These are phyloP conservation scores for Scytalidium sp. DNA, from an alignment of 2,329 filamentous ascomycete species.

Conservation along the genomic window DNA sequence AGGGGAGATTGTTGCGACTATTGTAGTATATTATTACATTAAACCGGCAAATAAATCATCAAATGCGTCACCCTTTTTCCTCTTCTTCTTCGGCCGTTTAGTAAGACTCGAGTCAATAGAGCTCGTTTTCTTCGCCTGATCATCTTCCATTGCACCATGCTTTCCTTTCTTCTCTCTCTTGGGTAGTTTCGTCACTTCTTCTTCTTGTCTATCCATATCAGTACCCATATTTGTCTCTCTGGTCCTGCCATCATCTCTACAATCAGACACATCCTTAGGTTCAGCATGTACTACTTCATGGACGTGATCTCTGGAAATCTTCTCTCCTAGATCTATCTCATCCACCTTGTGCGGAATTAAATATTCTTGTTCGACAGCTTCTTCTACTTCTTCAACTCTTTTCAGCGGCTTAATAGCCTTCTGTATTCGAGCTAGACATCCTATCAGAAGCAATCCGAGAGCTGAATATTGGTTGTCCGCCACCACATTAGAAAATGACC, in stretches of 20 bases:
- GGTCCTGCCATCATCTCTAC: neutral
- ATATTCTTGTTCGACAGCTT: neutral
- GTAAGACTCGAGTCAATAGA: conserved; percentile 22
- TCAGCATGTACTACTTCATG: conserved; percentile 5
- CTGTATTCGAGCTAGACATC: conserved; percentile 57
- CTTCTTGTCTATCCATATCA: conserved; percentile 15
- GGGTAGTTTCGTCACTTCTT: neutral
- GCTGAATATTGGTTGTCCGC: conserved; percentile 71
- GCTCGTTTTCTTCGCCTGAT: conserved; percentile 11
- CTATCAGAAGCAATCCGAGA: conserved; percentile 67
- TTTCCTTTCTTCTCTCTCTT: neutral
- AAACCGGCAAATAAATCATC: conserved; percentile 69
- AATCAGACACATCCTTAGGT: neutral
- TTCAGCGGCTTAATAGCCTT: conserved; percentile 36
- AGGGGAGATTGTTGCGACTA: too few species aligned
- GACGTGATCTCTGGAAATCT: neutral
- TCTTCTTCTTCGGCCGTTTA: conserved; percentile 48
- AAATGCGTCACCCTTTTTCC: conserved; percentile 61
- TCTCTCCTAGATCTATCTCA: conserved; percentile 15
- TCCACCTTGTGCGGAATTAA: conserved; percentile 13
- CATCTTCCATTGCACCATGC: conserved; percentile 1
- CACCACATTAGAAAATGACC: conserved; percentile 64
- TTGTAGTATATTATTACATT: conserved; percentile 35
- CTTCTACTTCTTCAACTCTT: neutral
- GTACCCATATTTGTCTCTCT: too few species aligned